Percentiles rank a stretch among this genome's conserved stretches.
phyloP scores from a whole-genome alignment of 805 yeast species.

The Ogataea methylovora region DNA sequence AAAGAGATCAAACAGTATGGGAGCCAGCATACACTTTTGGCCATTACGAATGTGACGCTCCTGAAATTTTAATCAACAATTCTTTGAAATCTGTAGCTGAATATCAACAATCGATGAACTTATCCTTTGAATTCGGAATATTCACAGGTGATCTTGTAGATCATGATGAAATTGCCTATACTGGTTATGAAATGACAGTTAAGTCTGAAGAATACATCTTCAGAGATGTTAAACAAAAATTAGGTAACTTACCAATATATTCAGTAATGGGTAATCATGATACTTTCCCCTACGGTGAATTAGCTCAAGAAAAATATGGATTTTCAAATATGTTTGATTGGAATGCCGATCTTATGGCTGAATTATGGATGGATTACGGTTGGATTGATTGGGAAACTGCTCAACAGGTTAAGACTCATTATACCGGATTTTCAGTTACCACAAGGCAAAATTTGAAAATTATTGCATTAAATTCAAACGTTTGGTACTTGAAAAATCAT shows the following conservation, averaged over 20 bases:
- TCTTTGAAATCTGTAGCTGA: conserved; percentile 39
- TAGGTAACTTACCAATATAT: conserved; percentile 48
- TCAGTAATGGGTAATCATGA: conserved; percentile 69
- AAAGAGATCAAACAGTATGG: conserved; percentile 19
- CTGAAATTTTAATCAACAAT: conserved; percentile 52
- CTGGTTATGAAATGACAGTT: conserved; percentile 39
- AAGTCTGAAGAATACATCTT: conserved; percentile 46
- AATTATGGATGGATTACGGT: conserved; percentile 37
- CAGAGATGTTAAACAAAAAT: conserved; percentile 41
- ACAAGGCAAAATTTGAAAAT: conserved; percentile 52
- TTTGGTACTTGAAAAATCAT: conserved; percentile 58
- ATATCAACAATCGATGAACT: conserved; percentile 17
- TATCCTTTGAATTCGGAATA: conserved; percentile 20
- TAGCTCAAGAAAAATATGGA: conserved; percentile 46
- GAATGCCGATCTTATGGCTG: conserved; percentile 41
- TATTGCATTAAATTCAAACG: conserved; percentile 58
- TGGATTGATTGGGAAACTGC: conserved; percentile 34
- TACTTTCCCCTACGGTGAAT: conserved; percentile 63
- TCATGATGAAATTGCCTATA: conserved; percentile 47
- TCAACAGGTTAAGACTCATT: conserved; percentile 36
- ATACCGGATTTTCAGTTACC: conserved; percentile 52
- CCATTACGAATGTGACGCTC: conserved; percentile 57
- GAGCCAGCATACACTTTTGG: conserved; percentile 58
- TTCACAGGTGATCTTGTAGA: conserved; percentile 68
- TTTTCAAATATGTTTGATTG: conserved; percentile 33